Base-by-base conservation (phyloP, 805 yeast species). In the Blastobotrys peoriensis region DNA sequence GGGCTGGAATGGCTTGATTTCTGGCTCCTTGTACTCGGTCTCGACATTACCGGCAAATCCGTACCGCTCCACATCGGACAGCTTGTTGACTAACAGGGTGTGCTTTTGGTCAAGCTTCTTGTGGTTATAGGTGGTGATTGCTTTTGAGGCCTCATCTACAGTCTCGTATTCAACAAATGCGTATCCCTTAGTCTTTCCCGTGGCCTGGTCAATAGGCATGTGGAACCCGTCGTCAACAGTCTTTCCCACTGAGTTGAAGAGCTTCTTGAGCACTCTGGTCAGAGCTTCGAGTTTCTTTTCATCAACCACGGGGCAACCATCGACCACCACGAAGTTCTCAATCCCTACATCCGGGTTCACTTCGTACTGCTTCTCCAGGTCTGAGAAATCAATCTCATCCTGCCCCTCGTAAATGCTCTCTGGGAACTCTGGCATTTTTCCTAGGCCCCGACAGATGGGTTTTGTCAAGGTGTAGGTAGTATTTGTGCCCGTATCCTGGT, bases 261-360 rank as follows among this genome's bases (percentile, higher is more conserved):
- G 74, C 55, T 75, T 78, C 55, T 75, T 77, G 60, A 93, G 75
- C 37, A 94, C 97, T 65, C 86, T 89, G 55, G 81, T 76, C 61
- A 93, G 75, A 47, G 85, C 79, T 45, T 87, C 85, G 41, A 81
- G 85, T 68, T 93, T 93, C 43, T 86, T 64, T 62, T 83, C 95
- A 47, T 97, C 96, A 20, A 95, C 95, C 50, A 87, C 73, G 54
- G 99, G 99, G 8, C 95, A 89, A 39, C 98, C 98, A 63, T 88
- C 97, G 41, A 87, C 83, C 23, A 91, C 85, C 46, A 91, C 79
- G 60, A 78, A 88, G 58, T 77, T 77, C 59, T 86, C 95, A 46
- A 85, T 73, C 41, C 79, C 76, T 46, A 73, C 68, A 42, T 76
- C 78, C 43, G 75, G 78, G 45, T 77, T 75, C 40, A 83, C 79